phyloP scores from a whole-genome alignment of 192 early-diverging fungal species.

The Pilaira anomala region DNA sequence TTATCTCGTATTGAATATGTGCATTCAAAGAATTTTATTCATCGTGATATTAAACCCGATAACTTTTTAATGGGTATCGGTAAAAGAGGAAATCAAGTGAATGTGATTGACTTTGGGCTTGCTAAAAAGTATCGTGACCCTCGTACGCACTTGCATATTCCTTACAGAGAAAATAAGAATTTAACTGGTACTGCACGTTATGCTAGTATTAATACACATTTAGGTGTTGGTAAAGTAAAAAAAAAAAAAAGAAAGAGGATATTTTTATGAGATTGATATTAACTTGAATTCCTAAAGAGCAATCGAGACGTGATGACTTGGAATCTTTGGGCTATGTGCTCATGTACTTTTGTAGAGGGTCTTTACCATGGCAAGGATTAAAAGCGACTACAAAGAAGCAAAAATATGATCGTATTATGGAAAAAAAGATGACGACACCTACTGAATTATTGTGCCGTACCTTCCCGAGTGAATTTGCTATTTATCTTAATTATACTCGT shows the following conservation, averaged over 20 bases:
- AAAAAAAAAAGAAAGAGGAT: too few species aligned
- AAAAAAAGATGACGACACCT: slow-evolving; percentile 87
- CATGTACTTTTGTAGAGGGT: slow-evolving; percentile 87
- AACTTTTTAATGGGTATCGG: slow-evolving; percentile 90
- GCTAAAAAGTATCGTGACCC: slow-evolving; percentile 86
- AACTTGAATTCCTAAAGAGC: slow-evolving; percentile 52
- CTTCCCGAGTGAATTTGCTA: slow-evolving; percentile 79
- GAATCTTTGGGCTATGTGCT: slow-evolving; percentile 86
- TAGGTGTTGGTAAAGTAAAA: slow-evolving; percentile 54
- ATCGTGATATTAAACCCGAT: slow-evolving; percentile 86
- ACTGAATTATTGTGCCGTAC: slow-evolving; percentile 80
- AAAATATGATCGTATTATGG: slow-evolving; percentile 94
- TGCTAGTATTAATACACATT: slow-evolving; percentile 83
- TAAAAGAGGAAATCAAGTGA: slow-evolving; percentile 77
- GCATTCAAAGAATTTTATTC: slow-evolving; percentile 82
- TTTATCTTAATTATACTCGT: slow-evolving; percentile 84
- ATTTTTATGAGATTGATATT: too few species aligned
- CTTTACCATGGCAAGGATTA: slow-evolving; percentile 87
- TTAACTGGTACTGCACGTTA: slow-evolving; percentile 88
- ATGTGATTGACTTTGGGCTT: slow-evolving; percentile 88
- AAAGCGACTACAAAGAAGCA: slow-evolving; percentile 87
- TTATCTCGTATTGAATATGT: slow-evolving; percentile 67
- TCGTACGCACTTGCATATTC: slow-evolving; percentile 80
- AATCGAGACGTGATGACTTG: slow-evolving; percentile 85
- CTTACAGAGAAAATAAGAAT: slow-evolving; percentile 90